These are phyloP conservation scores for Coccinonectria pachysandricola DNA, from an alignment of 2,329 filamentous ascomycete genomes.

Conservation along the genomic window DNA sequence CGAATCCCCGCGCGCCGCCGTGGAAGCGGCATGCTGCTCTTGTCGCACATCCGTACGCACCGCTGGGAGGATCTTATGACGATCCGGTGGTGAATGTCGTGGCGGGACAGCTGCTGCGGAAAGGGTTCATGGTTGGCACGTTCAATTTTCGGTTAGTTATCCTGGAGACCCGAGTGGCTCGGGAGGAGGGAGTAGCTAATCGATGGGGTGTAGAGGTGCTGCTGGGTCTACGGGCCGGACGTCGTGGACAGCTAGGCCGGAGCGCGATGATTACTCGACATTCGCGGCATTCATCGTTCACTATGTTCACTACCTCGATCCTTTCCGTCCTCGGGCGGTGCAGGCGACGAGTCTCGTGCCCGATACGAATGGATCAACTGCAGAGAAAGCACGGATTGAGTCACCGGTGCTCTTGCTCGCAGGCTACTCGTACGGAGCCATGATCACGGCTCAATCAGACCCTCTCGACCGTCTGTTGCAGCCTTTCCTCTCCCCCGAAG, in stretches of 20 bases:
- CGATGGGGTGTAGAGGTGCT: conserved; percentile 52
- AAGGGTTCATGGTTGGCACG: conserved; percentile 68
- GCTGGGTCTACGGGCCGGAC: conserved; percentile 64
- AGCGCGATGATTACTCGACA: conserved; percentile 72
- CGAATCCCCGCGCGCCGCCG: conserved; percentile 19
- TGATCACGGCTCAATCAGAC: conserved; percentile 67
- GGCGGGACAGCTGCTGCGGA: conserved; percentile 52
- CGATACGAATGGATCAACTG: conserved; percentile 1
- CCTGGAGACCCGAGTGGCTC: no score
- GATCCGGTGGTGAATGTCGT: conserved; percentile 66
- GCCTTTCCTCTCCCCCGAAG: conserved; percentile 42
- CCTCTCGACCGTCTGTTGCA: conserved; percentile 47
- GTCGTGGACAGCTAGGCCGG: conserved; percentile 77
- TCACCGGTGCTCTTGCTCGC: conserved; percentile 50
- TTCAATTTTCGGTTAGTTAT: conserved; percentile 77
- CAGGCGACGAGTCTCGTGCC: no score
- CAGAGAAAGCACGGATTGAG: conserved; percentile 3
- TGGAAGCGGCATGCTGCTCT: conserved; percentile 48
- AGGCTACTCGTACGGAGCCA: conserved; percentile 86
- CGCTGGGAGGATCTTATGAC: conserved; percentile 76
- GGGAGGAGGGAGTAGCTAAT: no score
- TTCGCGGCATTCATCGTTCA: conserved; percentile 70
- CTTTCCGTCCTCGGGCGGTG: no score
- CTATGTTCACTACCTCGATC: conserved; percentile 55
- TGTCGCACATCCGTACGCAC: conserved; percentile 84